Evolutionary conservation across 2,329 filamentous ascomycete genomes (phyloP).

Genomic region (Pyrenochaeta sp.): DNA sequence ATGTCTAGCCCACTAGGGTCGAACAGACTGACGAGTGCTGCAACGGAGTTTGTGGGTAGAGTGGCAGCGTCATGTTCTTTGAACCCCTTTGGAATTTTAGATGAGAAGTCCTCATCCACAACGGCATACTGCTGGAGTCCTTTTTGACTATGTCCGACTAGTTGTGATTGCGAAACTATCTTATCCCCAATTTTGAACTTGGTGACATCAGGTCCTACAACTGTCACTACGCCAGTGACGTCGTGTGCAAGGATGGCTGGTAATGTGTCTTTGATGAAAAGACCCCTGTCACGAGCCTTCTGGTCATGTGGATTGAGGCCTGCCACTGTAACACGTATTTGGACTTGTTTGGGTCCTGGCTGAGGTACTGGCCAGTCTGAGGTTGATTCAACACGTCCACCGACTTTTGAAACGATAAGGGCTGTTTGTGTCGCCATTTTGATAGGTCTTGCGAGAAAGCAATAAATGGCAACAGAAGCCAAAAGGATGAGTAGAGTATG

Average conservation of each 20-base stretch:
- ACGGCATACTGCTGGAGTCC: conserved; percentile 53
- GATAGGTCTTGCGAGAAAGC: too few relatives aligned
- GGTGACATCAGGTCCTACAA: conserved; percentile 61
- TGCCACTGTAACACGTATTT: conserved; percentile 49
- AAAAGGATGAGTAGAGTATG: too few relatives aligned
- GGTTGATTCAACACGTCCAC: background rate
- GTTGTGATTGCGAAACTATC: conserved; percentile 57
- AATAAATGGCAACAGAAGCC: too few relatives aligned
- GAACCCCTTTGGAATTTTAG: conserved; percentile 46
- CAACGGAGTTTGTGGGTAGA: conserved; percentile 49
- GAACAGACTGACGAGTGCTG: conserved; percentile 49
- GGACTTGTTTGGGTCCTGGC: conserved; percentile 38
- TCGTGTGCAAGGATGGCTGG: conserved; percentile 53
- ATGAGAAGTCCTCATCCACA: conserved; percentile 36
- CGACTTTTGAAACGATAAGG: background rate
- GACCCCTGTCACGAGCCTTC: conserved; percentile 47
- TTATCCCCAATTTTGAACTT: conserved; percentile 65
- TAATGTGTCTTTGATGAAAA: conserved; percentile 46
- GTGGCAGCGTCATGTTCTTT: conserved; percentile 50
- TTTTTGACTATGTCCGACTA: conserved; percentile 4
- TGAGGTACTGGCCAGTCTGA: conserved; percentile 12
- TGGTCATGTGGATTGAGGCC: conserved; percentile 52
- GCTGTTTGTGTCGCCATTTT: background rate
- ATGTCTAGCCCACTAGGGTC: conserved; percentile 29
- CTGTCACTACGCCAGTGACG: conserved; percentile 58